Base-by-base conservation (phyloP, 2,329 filamentous ascomycete genomes). In the Colletotrichum eremochloae region DNA sequence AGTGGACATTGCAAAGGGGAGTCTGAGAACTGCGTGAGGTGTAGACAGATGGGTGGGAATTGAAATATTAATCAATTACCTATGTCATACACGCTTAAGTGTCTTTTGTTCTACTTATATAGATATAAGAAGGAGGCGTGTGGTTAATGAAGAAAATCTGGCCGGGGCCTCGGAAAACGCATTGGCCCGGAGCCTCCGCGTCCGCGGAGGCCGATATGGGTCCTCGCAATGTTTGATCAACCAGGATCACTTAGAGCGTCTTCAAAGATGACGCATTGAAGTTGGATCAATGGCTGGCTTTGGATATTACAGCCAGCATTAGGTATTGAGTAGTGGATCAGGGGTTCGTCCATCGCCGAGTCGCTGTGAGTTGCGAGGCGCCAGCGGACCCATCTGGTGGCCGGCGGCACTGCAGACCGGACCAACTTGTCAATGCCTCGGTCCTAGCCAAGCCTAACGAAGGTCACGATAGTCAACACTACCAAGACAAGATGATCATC, bases 151-250 rank as follows among this genome's bases (percentile, higher is more conserved):
- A 18, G 12, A 24, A 31, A 31, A 5, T 52, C 29, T 24, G 12
- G 29, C 24, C 50, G 24, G 24, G 14, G 50, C 24, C 24, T 24
- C 50, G 50, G 50, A 52, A 15, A 24, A 31, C 50, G 24, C 24
- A 31, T 31, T 31, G 24, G 5, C n/a, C 50, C 50, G 48, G 48
- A 2, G 5, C 50, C n/a, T 15, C 50, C 50, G 14, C 29, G 50
- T 7, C 50, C 50, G 50, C 50, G 50, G 50, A 52, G 50, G 50
- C 50, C 50, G 50, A 52, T 8, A 20, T 52, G 50, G 50, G 29
- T 9, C 50, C 29, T 31, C 14, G 6, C 6, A 18, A 52, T 31
- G 50, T 18, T 18, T 14, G 24, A 24, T 5, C 24, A 15, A 14
- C 24, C 24, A 29, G 12, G 14, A 15, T 15, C 24, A 31, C 14